A percentile compares a stretch with the other conserved stretches of the same genome.
Conservation (phyloP, 352 stramenopile species). For the Pythium phragmitis region DNA sequence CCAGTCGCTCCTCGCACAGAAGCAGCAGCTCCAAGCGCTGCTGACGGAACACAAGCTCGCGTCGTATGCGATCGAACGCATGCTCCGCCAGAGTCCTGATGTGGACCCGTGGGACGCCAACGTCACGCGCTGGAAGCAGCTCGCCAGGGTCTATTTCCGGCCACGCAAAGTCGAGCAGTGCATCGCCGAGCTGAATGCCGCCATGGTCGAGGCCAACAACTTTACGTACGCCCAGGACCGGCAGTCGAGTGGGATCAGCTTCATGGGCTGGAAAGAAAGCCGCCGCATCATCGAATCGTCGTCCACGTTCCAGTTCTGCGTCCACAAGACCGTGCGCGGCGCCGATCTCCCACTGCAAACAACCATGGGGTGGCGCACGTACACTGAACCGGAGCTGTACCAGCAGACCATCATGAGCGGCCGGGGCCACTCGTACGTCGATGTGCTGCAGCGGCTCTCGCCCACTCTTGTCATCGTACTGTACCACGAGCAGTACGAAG, state of each 20-base stretch:
- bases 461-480: conserved; percentile 15
- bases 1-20: background rate
- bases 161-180: background rate
- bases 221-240: background rate
- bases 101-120: conserved; percentile 7
- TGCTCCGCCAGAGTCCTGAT: no score
- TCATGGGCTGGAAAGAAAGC: conserved; percentile 18
- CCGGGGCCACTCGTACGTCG: background rate
- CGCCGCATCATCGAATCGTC: background rate
- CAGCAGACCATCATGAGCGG: background rate
- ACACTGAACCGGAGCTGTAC: conserved; percentile 2
- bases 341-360: conserved; percentile 1
- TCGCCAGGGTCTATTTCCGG: conserved; percentile 3
- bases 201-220: background rate
- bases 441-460: conserved; percentile 20
- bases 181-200: background rate
- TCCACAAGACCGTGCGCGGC: conserved; percentile 13
- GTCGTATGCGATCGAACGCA: background rate
- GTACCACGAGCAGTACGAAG: conserved; percentile 17
- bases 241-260: conserved; percentile 5
- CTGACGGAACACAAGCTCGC: conserved; percentile 9
- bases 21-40: background rate
- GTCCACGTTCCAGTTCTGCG: conserved; percentile 13
- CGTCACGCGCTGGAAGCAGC: background rate
- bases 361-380: background rate